Percentiles rank a stretch among this genome's conserved stretches.
Conservation (phyloP, 345 rosid species). For the Rhizophora apiculata region DNA sequence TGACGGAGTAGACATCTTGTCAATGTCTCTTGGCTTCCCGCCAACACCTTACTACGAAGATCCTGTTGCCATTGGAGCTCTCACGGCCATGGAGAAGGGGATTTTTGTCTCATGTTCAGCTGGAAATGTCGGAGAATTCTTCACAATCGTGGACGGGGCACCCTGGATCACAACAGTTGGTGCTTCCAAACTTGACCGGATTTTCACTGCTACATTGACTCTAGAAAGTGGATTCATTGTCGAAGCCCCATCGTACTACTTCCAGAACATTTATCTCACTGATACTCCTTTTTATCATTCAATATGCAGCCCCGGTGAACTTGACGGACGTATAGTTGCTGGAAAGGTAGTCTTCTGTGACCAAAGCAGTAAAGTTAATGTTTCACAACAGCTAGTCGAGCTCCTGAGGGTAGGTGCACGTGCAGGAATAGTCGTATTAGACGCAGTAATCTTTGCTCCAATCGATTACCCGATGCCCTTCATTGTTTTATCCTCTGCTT, state of each 20-base stretch:
- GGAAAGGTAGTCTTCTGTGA: constrained; percentile 44
- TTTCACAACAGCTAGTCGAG: constrained; percentile 18
- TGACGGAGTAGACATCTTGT: constrained; percentile 62
- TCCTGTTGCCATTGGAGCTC: constrained; percentile 52
- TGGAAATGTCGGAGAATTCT: constrained; percentile 46
- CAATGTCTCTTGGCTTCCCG: constrained; percentile 49
- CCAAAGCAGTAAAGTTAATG: not conserved
- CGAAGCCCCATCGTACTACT: constrained; percentile 34
- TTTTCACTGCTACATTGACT: constrained; percentile 28
- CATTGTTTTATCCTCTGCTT: constrained; percentile 17
- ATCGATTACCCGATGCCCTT: constrained; percentile 24
- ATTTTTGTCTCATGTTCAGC: constrained; percentile 43
- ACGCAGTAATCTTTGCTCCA: constrained; percentile 7
- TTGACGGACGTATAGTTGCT: constrained; percentile 23
- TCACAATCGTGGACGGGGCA: constrained; percentile 32
- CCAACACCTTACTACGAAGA: constrained; percentile 31
- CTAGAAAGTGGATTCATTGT: constrained; percentile 24
- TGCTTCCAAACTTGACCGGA: constrained; percentile 43
- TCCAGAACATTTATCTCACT: constrained; percentile 19
- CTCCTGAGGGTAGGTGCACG: constrained; percentile 33
- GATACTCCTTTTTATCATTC: constrained; percentile 32
- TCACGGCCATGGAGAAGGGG: constrained; percentile 51
- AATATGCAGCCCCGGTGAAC: constrained; percentile 17
- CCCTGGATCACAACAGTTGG: constrained; percentile 53
- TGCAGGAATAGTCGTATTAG: constrained; percentile 31